These are phyloP conservation scores for Zygosaccharomyces sapae DNA, from an alignment of 1,139 yeast genomes.

Conservation along the genomic window DNA sequence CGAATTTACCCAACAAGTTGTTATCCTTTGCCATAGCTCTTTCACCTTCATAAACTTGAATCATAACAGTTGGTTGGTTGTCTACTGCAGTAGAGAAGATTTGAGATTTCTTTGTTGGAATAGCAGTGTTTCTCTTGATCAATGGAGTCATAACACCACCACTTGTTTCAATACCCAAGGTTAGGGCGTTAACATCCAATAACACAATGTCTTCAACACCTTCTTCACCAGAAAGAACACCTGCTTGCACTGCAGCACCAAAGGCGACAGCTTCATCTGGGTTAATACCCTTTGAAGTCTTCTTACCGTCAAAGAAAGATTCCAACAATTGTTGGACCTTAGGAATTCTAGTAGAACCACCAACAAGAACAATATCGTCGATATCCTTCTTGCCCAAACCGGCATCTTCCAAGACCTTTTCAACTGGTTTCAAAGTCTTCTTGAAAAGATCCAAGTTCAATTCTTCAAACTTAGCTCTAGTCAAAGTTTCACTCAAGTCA, in stretches of 20 bases:
- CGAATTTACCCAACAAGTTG: slow-evolving; percentile 90
- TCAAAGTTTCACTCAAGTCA: slow-evolving; percentile 86
- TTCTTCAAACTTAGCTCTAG: slow-evolving; percentile 95
- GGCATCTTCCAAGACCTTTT: slow-evolving; percentile 85
- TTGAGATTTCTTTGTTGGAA: slow-evolving; percentile 93
- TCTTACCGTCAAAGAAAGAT: slow-evolving; percentile 84
- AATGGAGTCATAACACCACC: slow-evolving; percentile 98
- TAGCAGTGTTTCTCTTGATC: slow-evolving; percentile 92
- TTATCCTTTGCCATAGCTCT: slow-evolving; percentile 93
- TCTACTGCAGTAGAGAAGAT: slow-evolving; percentile 95
- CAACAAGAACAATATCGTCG: slow-evolving; percentile 90
- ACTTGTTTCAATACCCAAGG: slow-evolving; percentile 93
- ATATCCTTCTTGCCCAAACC: slow-evolving; percentile 77
- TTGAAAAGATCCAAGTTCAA: slow-evolving; percentile 80
- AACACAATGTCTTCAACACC: slow-evolving; percentile 74
- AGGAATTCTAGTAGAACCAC: slow-evolving; percentile 98
- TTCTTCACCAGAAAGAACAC: slow-evolving; percentile 82
- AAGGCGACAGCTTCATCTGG: slow-evolving; percentile 98
- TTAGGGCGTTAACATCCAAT: slow-evolving; percentile 86
- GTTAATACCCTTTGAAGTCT: slow-evolving; percentile 92
- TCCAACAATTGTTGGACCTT: slow-evolving; percentile 90
- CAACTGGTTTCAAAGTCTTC: slow-evolving; percentile 89
- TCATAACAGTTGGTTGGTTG: slow-evolving; percentile 91
- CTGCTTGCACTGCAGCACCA: slow-evolving; percentile 98
- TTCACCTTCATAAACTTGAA: slow-evolving; percentile 95